A percentile compares a stretch with the other conserved stretches of the same genome.
These are phyloP conservation scores for Lactarius psammicola DNA, from an alignment of 768 basidiomycete species.

Conservation along the genomic window DNA sequence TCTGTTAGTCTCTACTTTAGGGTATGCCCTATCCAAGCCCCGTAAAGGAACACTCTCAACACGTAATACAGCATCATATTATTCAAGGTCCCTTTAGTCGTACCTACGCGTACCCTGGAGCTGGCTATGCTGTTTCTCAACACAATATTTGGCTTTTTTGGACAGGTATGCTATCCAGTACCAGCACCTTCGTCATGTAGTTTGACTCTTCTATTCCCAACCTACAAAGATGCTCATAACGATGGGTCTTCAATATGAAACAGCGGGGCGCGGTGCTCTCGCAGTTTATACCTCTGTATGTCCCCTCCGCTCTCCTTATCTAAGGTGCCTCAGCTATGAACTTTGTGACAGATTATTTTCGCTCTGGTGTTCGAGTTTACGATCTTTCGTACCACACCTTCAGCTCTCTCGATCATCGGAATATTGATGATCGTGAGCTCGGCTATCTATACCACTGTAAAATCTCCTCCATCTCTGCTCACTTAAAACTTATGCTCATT, in stretches of 20 bases:
- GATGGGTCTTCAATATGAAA: conserved; percentile 62
- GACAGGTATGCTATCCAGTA: conserved; percentile 35
- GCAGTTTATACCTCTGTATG: conserved; percentile 56
- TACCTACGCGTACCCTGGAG: conserved; percentile 49
- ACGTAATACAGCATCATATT: conserved; percentile 42
- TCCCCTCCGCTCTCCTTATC: conserved; percentile 15
- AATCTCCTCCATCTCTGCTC: conserved; percentile 28
- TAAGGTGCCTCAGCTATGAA: neutral
- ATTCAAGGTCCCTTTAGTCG: conserved; percentile 41
- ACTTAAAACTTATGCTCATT: neutral
- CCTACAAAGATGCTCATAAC: conserved; percentile 50
- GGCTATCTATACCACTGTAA: conserved; percentile 64
- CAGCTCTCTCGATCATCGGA: conserved; percentile 58
- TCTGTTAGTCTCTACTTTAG: conserved; percentile 41
- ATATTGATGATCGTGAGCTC: conserved; percentile 60
- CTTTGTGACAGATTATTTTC: conserved; percentile 53
- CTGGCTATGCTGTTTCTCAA: conserved; percentile 45
- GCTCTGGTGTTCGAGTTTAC: conserved; percentile 61
- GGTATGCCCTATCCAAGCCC: conserved; percentile 26
- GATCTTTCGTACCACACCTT: conserved; percentile 60
- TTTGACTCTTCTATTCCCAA: neutral
- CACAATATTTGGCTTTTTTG: conserved; percentile 51
- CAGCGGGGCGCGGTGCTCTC: conserved; percentile 60
- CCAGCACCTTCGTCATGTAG: neutral
- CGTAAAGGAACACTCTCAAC: neutral